Conservation (phyloP, 1,284 basidiomycete species). For the Anthracocystis panici-leucophaei region DNA sequence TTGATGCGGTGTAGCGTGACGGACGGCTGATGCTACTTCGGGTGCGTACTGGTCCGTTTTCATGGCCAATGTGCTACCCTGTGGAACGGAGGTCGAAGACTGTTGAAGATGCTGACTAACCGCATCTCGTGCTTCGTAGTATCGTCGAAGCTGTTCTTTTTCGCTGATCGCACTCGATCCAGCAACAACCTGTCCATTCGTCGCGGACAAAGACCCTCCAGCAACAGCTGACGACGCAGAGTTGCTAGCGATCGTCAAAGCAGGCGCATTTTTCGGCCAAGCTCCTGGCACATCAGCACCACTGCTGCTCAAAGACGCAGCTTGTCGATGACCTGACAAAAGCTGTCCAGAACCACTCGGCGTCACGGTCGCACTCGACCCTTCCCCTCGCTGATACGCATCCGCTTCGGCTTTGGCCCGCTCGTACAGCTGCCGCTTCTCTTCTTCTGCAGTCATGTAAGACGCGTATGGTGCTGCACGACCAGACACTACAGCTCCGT, state of each 20-base stretch:
- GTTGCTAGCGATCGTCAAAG: background rate
- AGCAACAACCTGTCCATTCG: background rate
- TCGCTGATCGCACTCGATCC: conserved; percentile 26
- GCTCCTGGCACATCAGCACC: conserved; percentile 21
- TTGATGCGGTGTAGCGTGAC: conserved; percentile 42
- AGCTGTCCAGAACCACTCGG: conserved; percentile 4
- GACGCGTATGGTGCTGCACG: conserved; percentile 42
- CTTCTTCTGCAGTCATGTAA: conserved; percentile 57
- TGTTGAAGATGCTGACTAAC: conserved; percentile 39
- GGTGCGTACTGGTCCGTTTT: conserved; percentile 17
- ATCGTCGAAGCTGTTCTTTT: conserved; percentile 59
- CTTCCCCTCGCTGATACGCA: conserved; percentile 39
- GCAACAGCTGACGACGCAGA: background rate
- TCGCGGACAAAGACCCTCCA: background rate
- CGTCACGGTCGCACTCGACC: background rate
- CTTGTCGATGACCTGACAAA: conserved; percentile 11
- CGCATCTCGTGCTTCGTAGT: conserved; percentile 59
- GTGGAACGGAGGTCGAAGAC: background rate
- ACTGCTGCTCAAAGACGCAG: conserved; percentile 21
- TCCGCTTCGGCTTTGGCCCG: conserved; percentile 56
- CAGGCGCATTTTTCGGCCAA: conserved; percentile 13
- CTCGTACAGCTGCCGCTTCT: conserved; percentile 60
- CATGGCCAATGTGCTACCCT: background rate
- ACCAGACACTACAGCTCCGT: conserved; percentile 30
- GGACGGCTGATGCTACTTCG: conserved; percentile 41